A percentile compares a stretch with the other conserved stretches of the same genome.
phyloP scores from a whole-genome alignment of 495 filamentous ascomycete genomes.

The Ascobolus immersus region DNA sequence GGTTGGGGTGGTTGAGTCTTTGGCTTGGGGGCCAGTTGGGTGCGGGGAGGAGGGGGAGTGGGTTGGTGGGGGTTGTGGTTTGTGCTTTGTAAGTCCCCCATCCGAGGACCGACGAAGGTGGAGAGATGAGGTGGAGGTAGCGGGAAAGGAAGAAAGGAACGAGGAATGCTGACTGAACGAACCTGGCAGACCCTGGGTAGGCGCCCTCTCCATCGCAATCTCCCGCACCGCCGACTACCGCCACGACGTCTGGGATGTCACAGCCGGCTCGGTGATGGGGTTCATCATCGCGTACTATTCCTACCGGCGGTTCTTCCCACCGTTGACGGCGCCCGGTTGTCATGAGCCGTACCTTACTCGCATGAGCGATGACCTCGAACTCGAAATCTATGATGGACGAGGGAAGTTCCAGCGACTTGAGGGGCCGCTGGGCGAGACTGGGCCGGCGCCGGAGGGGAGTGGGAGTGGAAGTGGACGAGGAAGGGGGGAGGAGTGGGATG shows the following conservation, averaged over 20 bases:
- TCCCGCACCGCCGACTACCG: conserved; percentile 44
- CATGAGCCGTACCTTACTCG: conserved; percentile 19
- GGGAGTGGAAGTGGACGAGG: no score
- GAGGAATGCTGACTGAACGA: no score
- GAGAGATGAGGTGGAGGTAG: not conserved
- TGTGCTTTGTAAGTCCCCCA: conserved; percentile 19
- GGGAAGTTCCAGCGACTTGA: no score
- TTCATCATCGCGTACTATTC: conserved; percentile 52
- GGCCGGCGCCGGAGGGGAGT: no score
- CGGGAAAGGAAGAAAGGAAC: not conserved
- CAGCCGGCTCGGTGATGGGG: conserved; percentile 46
- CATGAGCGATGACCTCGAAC: no score
- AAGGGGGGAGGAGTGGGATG: no score
- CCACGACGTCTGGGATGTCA: conserved; percentile 87
- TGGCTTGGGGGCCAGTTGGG: conserved; percentile 25
- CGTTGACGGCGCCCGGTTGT: conserved; percentile 23
- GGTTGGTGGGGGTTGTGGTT: conserved; percentile 40
- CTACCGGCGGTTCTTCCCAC: conserved; percentile 35
- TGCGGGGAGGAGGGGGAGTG: conserved; percentile 17
- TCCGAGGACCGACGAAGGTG: not conserved
- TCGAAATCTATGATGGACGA: no score
- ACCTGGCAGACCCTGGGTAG: not conserved
- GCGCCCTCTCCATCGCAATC: not conserved
- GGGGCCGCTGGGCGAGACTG: no score
- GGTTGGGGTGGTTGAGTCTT: conserved; percentile 57